These are phyloP conservation scores for Cyanodermella asteris DNA, from an alignment of 2,329 filamentous ascomycete genomes.

Conservation along the genomic window DNA sequence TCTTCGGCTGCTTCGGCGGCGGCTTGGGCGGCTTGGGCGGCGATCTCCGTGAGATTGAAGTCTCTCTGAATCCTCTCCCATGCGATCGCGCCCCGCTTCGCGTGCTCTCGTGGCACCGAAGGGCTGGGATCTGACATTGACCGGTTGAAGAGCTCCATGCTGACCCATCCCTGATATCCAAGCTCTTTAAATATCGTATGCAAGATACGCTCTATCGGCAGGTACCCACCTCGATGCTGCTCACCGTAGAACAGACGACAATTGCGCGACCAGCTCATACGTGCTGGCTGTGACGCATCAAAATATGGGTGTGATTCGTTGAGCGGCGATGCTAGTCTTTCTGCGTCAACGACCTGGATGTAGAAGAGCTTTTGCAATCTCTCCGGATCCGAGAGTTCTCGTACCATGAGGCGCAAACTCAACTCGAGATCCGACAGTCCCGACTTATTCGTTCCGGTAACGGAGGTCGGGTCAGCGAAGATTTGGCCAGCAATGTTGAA, in stretches of 20 bases:
- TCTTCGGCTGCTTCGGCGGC: too few species aligned
- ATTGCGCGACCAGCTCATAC: slow-evolving; percentile 65
- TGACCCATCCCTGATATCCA: slow-evolving; percentile 47
- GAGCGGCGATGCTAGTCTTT: slow-evolving; percentile 37
- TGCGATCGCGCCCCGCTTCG: slow-evolving; percentile 25
- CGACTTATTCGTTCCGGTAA: slow-evolving; percentile 8
- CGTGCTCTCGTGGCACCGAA: slow-evolving; percentile 32
- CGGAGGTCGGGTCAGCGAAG: slow-evolving; percentile 13
- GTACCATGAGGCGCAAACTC: too few species aligned
- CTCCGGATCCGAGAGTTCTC: too few species aligned
- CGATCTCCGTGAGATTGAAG: slow-evolving; percentile 2
- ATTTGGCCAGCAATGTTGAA: slow-evolving; percentile 15
- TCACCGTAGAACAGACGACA: slow-evolving; percentile 48
- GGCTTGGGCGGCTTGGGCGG: neutral
- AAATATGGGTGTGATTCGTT: slow-evolving; percentile 35
- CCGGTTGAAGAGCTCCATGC: slow-evolving; percentile 47
- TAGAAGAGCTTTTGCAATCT: slow-evolving; percentile 46
- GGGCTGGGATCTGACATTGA: slow-evolving; percentile 32
- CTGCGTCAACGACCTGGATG: slow-evolving; percentile 56
- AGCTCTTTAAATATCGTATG: slow-evolving; percentile 39
- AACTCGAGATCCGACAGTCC: too few species aligned
- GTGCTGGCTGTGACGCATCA: slow-evolving; percentile 31
- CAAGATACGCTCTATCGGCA: slow-evolving; percentile 42
- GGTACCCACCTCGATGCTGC: slow-evolving; percentile 38
- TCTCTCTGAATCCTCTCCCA: slow-evolving; percentile 29